phyloP scores from a whole-genome alignment of 345 rosid species.

The Odontarrhena argentea region DNA sequence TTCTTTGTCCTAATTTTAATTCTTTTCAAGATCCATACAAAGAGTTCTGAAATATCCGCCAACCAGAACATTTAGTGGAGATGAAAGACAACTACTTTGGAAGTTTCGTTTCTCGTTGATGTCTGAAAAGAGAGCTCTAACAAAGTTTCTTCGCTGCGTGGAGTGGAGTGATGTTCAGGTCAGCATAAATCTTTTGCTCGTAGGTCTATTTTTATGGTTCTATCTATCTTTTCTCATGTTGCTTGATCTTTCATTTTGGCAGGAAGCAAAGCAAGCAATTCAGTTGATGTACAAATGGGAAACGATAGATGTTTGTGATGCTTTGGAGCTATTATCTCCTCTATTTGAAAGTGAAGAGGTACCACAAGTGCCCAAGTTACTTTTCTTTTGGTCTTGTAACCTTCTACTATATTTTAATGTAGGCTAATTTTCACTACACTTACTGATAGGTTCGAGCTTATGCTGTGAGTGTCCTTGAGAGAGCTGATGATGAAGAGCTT shows the following conservation, averaged over 20 bases:
- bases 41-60: constrained; percentile 89
- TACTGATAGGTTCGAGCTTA: constrained; percentile 90
- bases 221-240: constrained; percentile 7
- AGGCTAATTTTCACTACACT: constrained; percentile 30
- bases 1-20: constrained; percentile 23
- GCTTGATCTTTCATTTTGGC: constrained; percentile 39
- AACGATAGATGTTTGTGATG: constrained; percentile 90
- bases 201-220: constrained; percentile 10
- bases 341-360: constrained; percentile 97
- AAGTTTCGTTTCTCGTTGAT: constrained; percentile 92
- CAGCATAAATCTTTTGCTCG: constrained; percentile 30
- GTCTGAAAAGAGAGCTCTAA: constrained; percentile 96
- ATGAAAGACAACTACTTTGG: constrained; percentile 97
- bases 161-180: constrained; percentile 99
- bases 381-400: background rate
- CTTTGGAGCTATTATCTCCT: constrained; percentile 93
- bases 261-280: constrained; percentile 97
- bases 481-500: constrained; percentile 98
- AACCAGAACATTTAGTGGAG: constrained; percentile 87
- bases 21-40: constrained; percentile 70
- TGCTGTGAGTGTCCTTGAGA: constrained; percentile 95
- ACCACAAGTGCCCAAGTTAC: constrained; percentile 19
- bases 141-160: constrained; percentile 92
- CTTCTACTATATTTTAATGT: constrained; percentile 10
- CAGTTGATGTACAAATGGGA: constrained; percentile 94